phyloP scores from a whole-genome alignment of 2,329 filamentous ascomycete genomes.

The Drechslerella coelobrocha region DNA sequence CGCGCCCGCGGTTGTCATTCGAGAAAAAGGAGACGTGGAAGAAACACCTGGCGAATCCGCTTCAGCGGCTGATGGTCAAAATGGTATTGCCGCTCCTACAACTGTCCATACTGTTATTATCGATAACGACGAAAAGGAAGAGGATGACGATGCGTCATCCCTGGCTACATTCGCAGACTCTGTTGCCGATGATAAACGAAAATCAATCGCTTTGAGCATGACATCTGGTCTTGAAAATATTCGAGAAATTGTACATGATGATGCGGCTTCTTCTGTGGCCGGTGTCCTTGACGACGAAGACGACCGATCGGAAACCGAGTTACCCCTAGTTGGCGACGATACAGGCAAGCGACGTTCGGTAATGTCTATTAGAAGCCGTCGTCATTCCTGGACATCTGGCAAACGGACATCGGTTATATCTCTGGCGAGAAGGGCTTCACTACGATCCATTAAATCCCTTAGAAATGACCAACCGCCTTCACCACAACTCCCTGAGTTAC shows the following conservation, averaged over 20 bases:
- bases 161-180: constrained; percentile 67
- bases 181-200: constrained; percentile 47
- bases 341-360: constrained; percentile 25
- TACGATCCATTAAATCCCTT: constrained; percentile 36
- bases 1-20: constrained; percentile 43
- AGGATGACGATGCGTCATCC: constrained; percentile 68
- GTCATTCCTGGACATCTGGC: constrained; percentile 36
- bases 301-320: constrained; percentile 58
- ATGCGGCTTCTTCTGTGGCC: constrained; percentile 62
- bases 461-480: constrained; percentile 5
- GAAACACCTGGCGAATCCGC: constrained; percentile 16
- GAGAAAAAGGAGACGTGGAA: constrained; percentile 46
- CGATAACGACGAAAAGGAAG: constrained; percentile 58
- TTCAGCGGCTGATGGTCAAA: background rate
- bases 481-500: constrained; percentile 10
- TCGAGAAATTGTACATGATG: constrained; percentile 56
- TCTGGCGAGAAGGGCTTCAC: constrained; percentile 34
- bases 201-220: constrained; percentile 55
- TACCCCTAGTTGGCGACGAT: constrained; percentile 40
- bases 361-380: constrained; percentile 28
- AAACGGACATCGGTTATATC: constrained; percentile 39
- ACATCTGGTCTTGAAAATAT: constrained; percentile 55
- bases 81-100: constrained; percentile 30
- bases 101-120: constrained; percentile 49
- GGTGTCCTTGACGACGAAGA: constrained; percentile 69